Evolutionary conservation across 2,329 filamentous ascomycete genomes (phyloP).

Genomic region (Hirsutella rhossiliensis): DNA sequence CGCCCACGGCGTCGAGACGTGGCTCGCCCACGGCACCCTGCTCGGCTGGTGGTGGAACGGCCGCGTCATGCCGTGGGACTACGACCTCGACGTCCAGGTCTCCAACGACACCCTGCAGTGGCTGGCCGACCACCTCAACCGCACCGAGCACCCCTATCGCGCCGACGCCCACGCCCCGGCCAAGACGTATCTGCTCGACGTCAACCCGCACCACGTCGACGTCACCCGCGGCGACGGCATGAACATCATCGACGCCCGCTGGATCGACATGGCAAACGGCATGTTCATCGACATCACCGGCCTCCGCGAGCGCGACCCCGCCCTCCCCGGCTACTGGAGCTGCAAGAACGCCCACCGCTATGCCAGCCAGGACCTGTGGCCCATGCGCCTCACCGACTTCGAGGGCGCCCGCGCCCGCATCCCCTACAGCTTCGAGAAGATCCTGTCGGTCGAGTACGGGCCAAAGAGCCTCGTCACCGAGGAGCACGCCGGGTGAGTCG

Average conservation of each 20-base stretch:
- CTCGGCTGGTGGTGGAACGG: constrained; percentile 86
- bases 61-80: constrained; percentile 71
- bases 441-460: constrained; percentile 54
- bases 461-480: constrained; percentile 47
- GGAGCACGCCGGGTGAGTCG: constrained; percentile 47
- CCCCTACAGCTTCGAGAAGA: constrained; percentile 55
- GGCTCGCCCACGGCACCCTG: constrained; percentile 76
- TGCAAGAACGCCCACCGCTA: constrained; percentile 77
- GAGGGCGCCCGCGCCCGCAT: constrained; percentile 61
- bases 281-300: constrained; percentile 79
- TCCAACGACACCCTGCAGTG: constrained; percentile 52
- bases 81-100: constrained; percentile 74
- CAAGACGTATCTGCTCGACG: constrained; percentile 56
- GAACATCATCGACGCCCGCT: constrained; percentile 76
- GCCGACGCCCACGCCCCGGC: constrained; percentile 23
- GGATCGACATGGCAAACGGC: constrained; percentile 66
- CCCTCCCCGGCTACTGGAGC: constrained; percentile 53
- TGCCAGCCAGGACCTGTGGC: constrained; percentile 58
- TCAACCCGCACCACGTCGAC: constrained; percentile 59
- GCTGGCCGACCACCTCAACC: constrained; percentile 55
- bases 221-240: constrained; percentile 51
- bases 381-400: constrained; percentile 60
- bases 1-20: constrained; percentile 59
- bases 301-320: constrained; percentile 52
- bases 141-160: constrained; percentile 49